Base-by-base conservation (phyloP, 2,329 filamentous ascomycete genomes). In the Penicillium olsonii region DNA sequence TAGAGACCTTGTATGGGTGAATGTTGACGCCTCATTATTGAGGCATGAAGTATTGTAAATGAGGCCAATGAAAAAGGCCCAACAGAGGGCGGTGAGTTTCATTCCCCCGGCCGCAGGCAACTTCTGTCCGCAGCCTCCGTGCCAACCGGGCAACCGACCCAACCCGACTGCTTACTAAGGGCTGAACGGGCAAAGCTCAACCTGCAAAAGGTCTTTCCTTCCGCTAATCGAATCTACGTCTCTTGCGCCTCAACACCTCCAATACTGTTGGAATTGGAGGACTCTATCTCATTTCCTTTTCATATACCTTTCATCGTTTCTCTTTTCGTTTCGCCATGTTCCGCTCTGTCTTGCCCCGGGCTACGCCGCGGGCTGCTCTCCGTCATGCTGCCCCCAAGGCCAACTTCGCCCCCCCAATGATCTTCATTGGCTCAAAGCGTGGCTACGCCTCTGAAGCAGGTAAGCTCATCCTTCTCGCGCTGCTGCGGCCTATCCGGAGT, bases 361-460 rank as follows among this genome's bases (percentile, higher is more conserved):
- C 74, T 58, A 60, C 74, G 45, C 74, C 75, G 61, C 74, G 76
- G 71, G 63, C 70, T 60, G 60, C 64, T 59, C 62, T 71, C 61
- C 68, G 70, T 64, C 62, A 67, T 54, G 62, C 63, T 61, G 64
- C 63, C 55, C 65, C 70, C 49, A 66, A 67, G 54, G 54, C 62
- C n/a, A 63, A 56, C 56, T 63, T 69, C 57, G 59, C 65, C 63
- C 64, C 67, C 42, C 60, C 67, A 46, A 66, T 63, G 52, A 62
- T 80, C 66, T 72, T 78, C 55, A 72, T 80, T 56, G 70, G 73
- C 59, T 73, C 76, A 74, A 76, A 78, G 73, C 80, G 80, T 72
- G 76, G 75, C 55, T 81, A 79, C 66, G 81, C 81, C 41, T 80
- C 76, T 58, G 75, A 80, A 63, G 69, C 80, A 45, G 69, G 71